A percentile compares a stretch with the other conserved stretches of the same genome.
Evolutionary conservation across 768 basidiomycete species (phyloP).

Genomic region (Mycena vitilis): DNA sequence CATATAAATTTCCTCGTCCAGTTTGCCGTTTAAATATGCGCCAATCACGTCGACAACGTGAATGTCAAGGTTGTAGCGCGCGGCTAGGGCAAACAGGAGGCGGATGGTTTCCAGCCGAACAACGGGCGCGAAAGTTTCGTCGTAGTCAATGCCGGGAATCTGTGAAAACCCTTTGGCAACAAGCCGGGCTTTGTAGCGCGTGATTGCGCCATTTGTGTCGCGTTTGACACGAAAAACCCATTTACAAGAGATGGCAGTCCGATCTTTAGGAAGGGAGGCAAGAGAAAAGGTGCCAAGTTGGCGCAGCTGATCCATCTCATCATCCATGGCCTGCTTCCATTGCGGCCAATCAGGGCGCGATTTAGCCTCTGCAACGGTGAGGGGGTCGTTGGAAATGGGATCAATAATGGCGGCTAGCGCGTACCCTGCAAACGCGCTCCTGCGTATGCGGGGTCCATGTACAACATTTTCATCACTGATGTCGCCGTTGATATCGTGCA

Average conservation of each 20-base stretch:
- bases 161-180: conserved; percentile 42
- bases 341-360: conserved; percentile 17
- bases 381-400: conserved; percentile 19
- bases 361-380: conserved; percentile 18
- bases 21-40: not conserved
- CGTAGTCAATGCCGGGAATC: conserved; percentile 46
- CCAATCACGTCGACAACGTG: conserved; percentile 45
- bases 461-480: conserved; percentile 15
- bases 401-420: conserved; percentile 32
- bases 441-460: conserved; percentile 5
- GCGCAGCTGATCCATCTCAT: conserved; percentile 18
- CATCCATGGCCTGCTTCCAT: conserved; percentile 17
- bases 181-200: conserved; percentile 39
- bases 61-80: conserved; percentile 42
- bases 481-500: conserved; percentile 12
- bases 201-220: conserved; percentile 42
- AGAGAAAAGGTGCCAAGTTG: conserved; percentile 32
- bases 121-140: conserved; percentile 32
- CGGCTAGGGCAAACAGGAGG: conserved; percentile 43
- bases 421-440: conserved; percentile 2
- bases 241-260: conserved; percentile 36
- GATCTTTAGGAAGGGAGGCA: conserved; percentile 24
- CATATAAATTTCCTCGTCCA: conserved; percentile 37
- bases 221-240: conserved; percentile 47
- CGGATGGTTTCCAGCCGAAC: conserved; percentile 33